Evolutionary conservation across 257 asterid species (phyloP).

Genomic region (Parsonsia alboflavescens): DNA sequence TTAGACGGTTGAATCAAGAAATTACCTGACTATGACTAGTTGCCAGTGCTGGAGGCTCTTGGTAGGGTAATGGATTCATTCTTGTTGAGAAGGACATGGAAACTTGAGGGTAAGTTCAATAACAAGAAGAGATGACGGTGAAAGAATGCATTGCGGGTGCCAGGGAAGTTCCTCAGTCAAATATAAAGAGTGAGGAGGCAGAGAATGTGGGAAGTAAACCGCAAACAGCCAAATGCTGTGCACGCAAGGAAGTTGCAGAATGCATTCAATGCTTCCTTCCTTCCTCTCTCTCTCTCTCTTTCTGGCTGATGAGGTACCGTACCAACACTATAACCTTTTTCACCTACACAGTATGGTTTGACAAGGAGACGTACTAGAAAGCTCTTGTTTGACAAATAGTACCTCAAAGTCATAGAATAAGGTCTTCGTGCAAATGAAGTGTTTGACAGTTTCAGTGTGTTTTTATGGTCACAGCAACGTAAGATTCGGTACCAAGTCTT

Average conservation of each 20-base stretch:
- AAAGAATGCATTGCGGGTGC: background rate
- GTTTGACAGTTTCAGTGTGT: background rate
- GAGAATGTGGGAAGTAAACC: conserved; percentile 11
- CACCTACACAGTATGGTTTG: too few species aligned
- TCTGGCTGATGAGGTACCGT: background rate
- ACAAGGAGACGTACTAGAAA: background rate
- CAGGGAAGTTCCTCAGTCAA: background rate
- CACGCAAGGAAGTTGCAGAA: conserved; percentile 19
- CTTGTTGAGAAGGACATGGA: background rate
- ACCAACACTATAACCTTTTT: too few species aligned
- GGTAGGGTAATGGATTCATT: conserved; percentile 14
- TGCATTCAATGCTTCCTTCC: conserved; percentile 17
- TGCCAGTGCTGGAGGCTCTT: conserved; percentile 7
- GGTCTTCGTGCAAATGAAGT: background rate
- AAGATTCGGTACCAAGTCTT: too few species aligned
- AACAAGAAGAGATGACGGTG: background rate
- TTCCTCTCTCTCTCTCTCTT: conserved; percentile 4
- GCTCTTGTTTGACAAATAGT: background rate
- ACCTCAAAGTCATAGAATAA: background rate
- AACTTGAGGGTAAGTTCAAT: background rate
- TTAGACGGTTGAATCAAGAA: background rate
- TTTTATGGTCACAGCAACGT: background rate
- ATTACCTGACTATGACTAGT: conserved; percentile 10
- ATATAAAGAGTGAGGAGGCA: conserved; percentile 1
- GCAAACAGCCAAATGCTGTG: conserved; percentile 16